Base-by-base conservation (phyloP, 495 filamentous ascomycete species). In the Aspergillus campestris region DNA sequence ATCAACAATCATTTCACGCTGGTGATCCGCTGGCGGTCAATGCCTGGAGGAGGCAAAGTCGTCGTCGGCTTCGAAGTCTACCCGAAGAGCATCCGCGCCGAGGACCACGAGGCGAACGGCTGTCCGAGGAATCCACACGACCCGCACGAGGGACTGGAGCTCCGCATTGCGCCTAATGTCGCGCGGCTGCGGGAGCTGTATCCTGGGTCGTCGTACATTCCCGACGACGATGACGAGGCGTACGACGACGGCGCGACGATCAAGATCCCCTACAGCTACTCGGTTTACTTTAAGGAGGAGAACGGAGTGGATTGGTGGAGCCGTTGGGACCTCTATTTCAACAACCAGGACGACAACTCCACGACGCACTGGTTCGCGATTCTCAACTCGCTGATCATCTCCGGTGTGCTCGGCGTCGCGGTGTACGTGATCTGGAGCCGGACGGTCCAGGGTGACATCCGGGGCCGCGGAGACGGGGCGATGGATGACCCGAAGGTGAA, bases 1-100 rank as follows among this genome's bases (percentile, higher is more conserved):
- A 75, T 96, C 52, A 88, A 96, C 65, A 96, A 96, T 55, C 90
- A 96, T 64, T 80, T 91, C 41, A 94, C 87, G 7, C 77, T 96
- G 34, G 82, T 94, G 9, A 82, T 96, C 48, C 82, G 88, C 42
- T 94, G 87, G 69, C 83, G 87, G 47, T 73, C 74, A 31, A 86
- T 84, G 10, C 82, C 87, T 5, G 75, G 78, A 38, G 84, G 85
- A 11, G 83, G 82, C 48, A 91, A 89, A 65, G 82, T 91, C 11
- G 79, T 96, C 50, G 85, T 94, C 27, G 90, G 86, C 0, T 96
- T 96, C 48, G 90, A 96, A 67, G 84, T 96, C 15, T 95, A 92
- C 57, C 78, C 88, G 2, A 95, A 91, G 69, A 94, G 87, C 53
- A 77, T 95, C 51, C 80, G 78, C 31, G 70, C 75, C 1, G 71